A percentile compares a stretch with the other conserved stretches of the same genome.
These are phyloP conservation scores for Fomes fomentarius DNA, from an alignment of 1,284 basidiomycete species.

Conservation along the genomic window DNA sequence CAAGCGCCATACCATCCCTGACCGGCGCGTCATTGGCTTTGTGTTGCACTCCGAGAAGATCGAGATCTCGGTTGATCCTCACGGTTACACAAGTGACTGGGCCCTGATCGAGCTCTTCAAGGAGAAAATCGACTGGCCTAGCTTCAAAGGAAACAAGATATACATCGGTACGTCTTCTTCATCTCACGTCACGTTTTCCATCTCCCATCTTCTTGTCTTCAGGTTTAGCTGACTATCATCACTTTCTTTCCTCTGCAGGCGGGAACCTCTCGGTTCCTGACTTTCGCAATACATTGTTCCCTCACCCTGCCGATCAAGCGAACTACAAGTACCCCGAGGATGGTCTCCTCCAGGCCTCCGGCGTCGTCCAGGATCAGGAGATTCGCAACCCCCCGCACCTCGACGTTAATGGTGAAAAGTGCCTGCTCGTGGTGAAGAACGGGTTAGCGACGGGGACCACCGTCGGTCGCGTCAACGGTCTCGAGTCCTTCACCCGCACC, in stretches of 20 bases:
- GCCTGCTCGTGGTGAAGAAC: conserved; percentile 34
- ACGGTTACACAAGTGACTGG: conserved; percentile 36
- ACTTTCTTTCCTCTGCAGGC: conserved; percentile 23
- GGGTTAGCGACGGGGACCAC: conserved; percentile 33
- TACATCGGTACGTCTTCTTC: conserved; percentile 33
- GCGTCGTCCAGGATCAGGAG: conserved; percentile 23
- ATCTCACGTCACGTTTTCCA: too few species aligned
- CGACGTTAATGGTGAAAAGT: conserved; percentile 27
- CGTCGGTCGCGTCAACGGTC: conserved; percentile 31
- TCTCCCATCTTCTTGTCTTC: conserved; percentile 20
- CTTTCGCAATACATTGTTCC: conserved; percentile 33
- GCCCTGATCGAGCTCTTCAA: conserved; percentile 36
- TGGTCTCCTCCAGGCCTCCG: conserved; percentile 32
- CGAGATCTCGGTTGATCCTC: conserved; percentile 25
- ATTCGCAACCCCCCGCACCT: conserved; percentile 29
- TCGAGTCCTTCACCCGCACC: conserved; percentile 31
- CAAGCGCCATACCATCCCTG: conserved; percentile 25
- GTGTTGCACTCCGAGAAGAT: conserved; percentile 37
- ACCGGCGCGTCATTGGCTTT: conserved; percentile 38
- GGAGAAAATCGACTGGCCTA: conserved; percentile 31
- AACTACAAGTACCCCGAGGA: conserved; percentile 31
- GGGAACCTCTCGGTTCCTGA: conserved; percentile 30
- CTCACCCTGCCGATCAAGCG: conserved; percentile 27
- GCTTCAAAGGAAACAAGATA: conserved; percentile 40
- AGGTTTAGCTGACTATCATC: conserved; percentile 23